These are phyloP conservation scores for Aspergillus caelatus DNA, from an alignment of 2,329 filamentous ascomycete species.

Conservation along the genomic window DNA sequence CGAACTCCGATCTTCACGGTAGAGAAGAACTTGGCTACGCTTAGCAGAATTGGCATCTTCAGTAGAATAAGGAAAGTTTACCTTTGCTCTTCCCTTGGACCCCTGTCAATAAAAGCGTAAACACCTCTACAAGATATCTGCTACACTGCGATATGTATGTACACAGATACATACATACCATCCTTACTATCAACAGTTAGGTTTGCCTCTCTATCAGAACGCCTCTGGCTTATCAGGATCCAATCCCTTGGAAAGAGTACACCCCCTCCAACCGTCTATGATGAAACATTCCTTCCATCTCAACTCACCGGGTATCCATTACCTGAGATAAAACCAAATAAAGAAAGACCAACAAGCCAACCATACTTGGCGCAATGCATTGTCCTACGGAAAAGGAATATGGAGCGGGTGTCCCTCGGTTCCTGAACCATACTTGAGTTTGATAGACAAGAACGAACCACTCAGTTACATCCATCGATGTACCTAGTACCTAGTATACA, in stretches of 20 bases:
- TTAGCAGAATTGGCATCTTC: not conserved
- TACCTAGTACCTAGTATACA: not conserved
- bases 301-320: constrained; percentile 6
- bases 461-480: not conserved
- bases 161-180: not conserved
- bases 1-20: not conserved
- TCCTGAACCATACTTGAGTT: not conserved
- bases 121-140: too few relatives aligned
- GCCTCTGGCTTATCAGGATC: not conserved
- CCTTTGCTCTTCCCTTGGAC: not conserved
- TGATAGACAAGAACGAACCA: not conserved
- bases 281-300: constrained; percentile 6
- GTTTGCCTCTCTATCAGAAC: not conserved
- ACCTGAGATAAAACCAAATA: not conserved
- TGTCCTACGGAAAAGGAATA: not conserved
- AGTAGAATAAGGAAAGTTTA: not conserved
- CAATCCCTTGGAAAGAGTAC: not conserved
- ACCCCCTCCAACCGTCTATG: not conserved
- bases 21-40: not conserved
- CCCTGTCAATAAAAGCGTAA: not conserved
- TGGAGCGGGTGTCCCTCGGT: not conserved
- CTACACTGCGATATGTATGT: not conserved
- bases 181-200: not conserved
- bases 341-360: not conserved
- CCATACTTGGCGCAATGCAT: not conserved